Percentiles rank a stretch among this genome's conserved stretches.
These are phyloP conservation scores for Xylaria sp. DNA, from an alignment of 2,329 filamentous ascomycete species.

Conservation along the genomic window DNA sequence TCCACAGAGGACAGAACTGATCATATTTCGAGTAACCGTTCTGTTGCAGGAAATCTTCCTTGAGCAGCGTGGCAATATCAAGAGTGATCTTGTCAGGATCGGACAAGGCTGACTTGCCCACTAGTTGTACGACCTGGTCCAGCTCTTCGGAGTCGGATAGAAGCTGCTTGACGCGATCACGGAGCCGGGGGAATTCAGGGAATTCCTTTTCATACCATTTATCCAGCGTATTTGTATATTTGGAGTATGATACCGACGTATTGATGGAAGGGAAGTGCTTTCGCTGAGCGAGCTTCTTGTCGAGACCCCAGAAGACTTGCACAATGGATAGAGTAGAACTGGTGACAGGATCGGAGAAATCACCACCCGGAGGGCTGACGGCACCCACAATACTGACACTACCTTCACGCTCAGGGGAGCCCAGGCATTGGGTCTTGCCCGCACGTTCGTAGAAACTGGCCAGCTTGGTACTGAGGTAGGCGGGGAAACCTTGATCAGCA, in stretches of 20 bases:
- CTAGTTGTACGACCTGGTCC: constrained; percentile 97
- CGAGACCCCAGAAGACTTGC: constrained; percentile 99
- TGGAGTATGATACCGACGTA: constrained; percentile 92
- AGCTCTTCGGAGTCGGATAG: constrained; percentile 95
- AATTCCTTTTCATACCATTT: constrained; percentile 93
- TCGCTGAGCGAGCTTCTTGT: constrained; percentile 98
- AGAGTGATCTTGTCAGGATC: constrained; percentile 98
- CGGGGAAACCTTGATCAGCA: constrained; percentile 98
- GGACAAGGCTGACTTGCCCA: constrained; percentile 94
- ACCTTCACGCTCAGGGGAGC: constrained; percentile 85
- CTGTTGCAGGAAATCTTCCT: constrained; percentile 98
- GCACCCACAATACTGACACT: constrained; percentile 98
- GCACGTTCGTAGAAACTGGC: constrained; percentile 99
- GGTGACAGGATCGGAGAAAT: constrained; percentile 98
- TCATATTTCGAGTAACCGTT: constrained; percentile 99
- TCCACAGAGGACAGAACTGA: constrained; percentile 99
- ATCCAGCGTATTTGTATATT: constrained; percentile 88
- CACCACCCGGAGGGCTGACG: constrained; percentile 95
- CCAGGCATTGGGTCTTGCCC: constrained; percentile 82
- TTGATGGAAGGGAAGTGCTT: constrained; percentile 99
- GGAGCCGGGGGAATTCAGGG: constrained; percentile 90
- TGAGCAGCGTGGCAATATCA: constrained; percentile 87
- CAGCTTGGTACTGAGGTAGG: constrained; percentile 94
- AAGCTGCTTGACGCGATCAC: constrained; percentile 92
- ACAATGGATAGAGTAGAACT: constrained; percentile 93